phyloP scores from a whole-genome alignment of 768 basidiomycete species.

The Fomitopsis serialis region DNA sequence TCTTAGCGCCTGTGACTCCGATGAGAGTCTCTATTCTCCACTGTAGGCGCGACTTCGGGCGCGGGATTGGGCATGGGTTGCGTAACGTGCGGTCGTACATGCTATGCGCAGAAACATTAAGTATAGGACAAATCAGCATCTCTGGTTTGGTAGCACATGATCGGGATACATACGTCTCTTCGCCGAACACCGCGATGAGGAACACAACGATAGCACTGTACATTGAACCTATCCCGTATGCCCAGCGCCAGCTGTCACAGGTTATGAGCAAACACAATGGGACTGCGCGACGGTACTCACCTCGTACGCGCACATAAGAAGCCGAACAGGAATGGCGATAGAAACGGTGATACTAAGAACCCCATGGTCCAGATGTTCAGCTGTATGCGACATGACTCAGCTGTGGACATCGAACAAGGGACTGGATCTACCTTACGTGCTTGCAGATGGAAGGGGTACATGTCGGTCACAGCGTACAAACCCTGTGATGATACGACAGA shows the following conservation, averaged over 20 bases:
- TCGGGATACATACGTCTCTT: slow-evolving; percentile 52
- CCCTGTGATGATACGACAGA: slow-evolving; percentile 2
- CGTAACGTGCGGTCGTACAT: slow-evolving; percentile 57
- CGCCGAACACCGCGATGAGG: slow-evolving; percentile 54
- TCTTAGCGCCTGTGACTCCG: slow-evolving; percentile 57
- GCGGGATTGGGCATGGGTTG: slow-evolving; percentile 37
- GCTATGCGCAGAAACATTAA: slow-evolving; percentile 30
- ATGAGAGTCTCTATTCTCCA: slow-evolving; percentile 54
- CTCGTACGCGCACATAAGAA: slow-evolving; percentile 56
- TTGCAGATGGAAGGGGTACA: slow-evolving; percentile 12
- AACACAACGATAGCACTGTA: slow-evolving; percentile 51
- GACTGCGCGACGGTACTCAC: slow-evolving; percentile 9
- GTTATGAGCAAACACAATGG: not conserved
- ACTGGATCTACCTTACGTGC: slow-evolving; percentile 6
- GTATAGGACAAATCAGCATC: no score
- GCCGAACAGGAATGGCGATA: slow-evolving; percentile 63
- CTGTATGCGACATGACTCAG: slow-evolving; percentile 24
- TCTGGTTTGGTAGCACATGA: not conserved
- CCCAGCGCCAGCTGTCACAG: slow-evolving; percentile 50
- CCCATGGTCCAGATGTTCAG: slow-evolving; percentile 73
- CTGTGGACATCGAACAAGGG: not conserved
- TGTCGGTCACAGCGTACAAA: slow-evolving; percentile 9
- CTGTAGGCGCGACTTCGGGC: slow-evolving; percentile 35
- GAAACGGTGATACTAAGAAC: slow-evolving; percentile 59
- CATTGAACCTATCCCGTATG: slow-evolving; percentile 60